These are phyloP conservation scores for Ophiostoma himal-ulmi DNA, from an alignment of 2,329 filamentous ascomycete species.

Conservation along the genomic window DNA sequence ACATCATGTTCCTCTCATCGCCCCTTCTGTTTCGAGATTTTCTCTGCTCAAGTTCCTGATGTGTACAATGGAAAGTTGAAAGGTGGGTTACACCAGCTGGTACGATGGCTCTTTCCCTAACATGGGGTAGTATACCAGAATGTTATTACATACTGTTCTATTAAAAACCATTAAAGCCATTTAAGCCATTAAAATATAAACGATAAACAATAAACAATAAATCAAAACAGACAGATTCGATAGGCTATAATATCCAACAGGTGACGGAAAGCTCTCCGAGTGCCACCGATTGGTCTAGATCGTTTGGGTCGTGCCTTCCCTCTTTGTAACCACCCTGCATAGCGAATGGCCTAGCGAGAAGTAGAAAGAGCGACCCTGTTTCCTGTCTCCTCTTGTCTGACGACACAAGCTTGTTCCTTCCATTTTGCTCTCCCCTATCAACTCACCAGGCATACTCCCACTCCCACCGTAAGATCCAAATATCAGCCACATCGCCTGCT, in stretches of 20 bases:
- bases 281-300: conserved; percentile 1
- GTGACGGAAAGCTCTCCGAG: background rate
- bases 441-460: too few species aligned
- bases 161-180: background rate
- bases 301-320: conserved; percentile 3
- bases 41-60: background rate
- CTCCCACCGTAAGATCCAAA: background rate
- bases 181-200: too few species aligned
- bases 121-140: background rate
- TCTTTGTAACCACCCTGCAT: background rate
- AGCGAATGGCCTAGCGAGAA: background rate
- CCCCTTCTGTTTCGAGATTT: background rate
- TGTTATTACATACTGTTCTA: background rate
- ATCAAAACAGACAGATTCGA: background rate
- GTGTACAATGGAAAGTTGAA: background rate
- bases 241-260: background rate
- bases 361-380: conserved; percentile 3
- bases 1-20: background rate
- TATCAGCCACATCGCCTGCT: background rate
- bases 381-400: background rate
- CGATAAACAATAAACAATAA: background rate
- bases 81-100: conserved; percentile 3
- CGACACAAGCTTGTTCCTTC: conserved; percentile 7
- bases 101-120: background rate
- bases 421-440: background rate